A percentile compares a stretch with the other conserved stretches of the same genome.
Conservation (phyloP, 1,284 basidiomycete species). For the Leccinum angustisporum region DNA sequence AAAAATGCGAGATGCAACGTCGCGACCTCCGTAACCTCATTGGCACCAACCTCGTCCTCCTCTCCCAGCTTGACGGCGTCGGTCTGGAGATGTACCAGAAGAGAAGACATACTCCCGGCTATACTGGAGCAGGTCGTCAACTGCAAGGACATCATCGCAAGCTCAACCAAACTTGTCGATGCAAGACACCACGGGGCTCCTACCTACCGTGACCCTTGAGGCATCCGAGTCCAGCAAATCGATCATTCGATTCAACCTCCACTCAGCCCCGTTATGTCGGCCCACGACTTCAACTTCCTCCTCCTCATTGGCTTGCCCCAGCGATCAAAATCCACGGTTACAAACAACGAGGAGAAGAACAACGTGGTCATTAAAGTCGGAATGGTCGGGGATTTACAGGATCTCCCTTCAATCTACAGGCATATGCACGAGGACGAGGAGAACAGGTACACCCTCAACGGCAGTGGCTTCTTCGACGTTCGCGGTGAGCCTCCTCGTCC, state of each 20-base stretch:
- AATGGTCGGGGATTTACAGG: slow-evolving; percentile 98
- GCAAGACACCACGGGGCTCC: too few species aligned
- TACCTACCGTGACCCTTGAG: too few species aligned
- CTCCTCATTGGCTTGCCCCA: slow-evolving; percentile 49
- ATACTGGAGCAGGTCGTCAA: too few species aligned
- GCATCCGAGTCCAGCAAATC: slow-evolving; percentile 22
- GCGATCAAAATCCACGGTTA: slow-evolving; percentile 51
- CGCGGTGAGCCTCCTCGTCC: slow-evolving; percentile 48
- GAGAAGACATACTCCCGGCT: too few species aligned
- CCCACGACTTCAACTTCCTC: slow-evolving; percentile 45
- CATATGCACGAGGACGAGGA: slow-evolving; percentile 90
- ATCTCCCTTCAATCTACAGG: too few species aligned
- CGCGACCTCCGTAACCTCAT: too few species aligned
- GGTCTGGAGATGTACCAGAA: too few species aligned
- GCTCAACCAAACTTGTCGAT: too few species aligned
- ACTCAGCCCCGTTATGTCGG: slow-evolving; percentile 40
- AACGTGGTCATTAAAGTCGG: slow-evolving; percentile 97
- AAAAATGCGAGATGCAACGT: too few species aligned
- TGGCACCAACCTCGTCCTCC: too few species aligned
- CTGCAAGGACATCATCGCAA: too few species aligned
- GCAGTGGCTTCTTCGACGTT: slow-evolving; percentile 85
- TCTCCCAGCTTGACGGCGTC: too few species aligned
- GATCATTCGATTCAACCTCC: slow-evolving; percentile 15
- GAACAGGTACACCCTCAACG: slow-evolving; percentile 80
- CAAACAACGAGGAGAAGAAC: slow-evolving; percentile 75